phyloP scores from a whole-genome alignment of 768 basidiomycete genomes.

The Albatrellus ellisii region DNA sequence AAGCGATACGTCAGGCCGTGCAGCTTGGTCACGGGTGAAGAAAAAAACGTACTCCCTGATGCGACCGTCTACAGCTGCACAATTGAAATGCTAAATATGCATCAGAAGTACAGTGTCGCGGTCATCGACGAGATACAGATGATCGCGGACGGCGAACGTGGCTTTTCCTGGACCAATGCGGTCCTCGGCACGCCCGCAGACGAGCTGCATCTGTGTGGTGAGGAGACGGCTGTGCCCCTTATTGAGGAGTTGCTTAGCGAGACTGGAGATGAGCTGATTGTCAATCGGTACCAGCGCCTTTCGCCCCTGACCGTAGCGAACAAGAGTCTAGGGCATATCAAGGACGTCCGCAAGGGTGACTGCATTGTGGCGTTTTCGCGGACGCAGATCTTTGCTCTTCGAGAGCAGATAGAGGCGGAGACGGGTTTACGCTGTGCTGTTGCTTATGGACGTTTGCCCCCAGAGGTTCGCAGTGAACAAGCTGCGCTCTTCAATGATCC shows the following conservation, averaged over 20 bases:
- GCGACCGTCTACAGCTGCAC: conserved; percentile 69
- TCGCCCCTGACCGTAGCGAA: conserved; percentile 69
- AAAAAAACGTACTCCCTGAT: conserved; percentile 53
- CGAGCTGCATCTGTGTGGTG: conserved; percentile 92
- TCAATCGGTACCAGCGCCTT: conserved; percentile 80
- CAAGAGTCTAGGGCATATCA: conserved; percentile 48
- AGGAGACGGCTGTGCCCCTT: conserved; percentile 83
- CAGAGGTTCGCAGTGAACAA: conserved; percentile 85
- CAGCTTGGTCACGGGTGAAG: conserved; percentile 90
- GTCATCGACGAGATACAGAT: conserved; percentile 98
- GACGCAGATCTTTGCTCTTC: conserved; percentile 60
- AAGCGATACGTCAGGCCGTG: conserved; percentile 44
- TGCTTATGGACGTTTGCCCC: conserved; percentile 85
- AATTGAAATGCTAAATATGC: conserved; percentile 73
- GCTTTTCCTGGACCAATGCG: conserved; percentile 72
- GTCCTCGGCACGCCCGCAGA: conserved; percentile 62
- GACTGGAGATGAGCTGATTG: conserved; percentile 70
- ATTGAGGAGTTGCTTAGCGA: conserved; percentile 52
- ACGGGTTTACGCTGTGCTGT: conserved; percentile 81
- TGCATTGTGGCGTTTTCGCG: conserved; percentile 85
- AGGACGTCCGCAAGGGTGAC: conserved; percentile 63
- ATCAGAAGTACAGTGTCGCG: conserved; percentile 49
- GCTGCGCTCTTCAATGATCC: conserved; percentile 86
- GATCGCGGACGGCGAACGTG: conserved; percentile 70
- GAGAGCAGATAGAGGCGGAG: conserved; percentile 50